phyloP scores from a whole-genome alignment of 2,329 filamentous ascomycete species.

The Ascochyta viciae-villosae region DNA sequence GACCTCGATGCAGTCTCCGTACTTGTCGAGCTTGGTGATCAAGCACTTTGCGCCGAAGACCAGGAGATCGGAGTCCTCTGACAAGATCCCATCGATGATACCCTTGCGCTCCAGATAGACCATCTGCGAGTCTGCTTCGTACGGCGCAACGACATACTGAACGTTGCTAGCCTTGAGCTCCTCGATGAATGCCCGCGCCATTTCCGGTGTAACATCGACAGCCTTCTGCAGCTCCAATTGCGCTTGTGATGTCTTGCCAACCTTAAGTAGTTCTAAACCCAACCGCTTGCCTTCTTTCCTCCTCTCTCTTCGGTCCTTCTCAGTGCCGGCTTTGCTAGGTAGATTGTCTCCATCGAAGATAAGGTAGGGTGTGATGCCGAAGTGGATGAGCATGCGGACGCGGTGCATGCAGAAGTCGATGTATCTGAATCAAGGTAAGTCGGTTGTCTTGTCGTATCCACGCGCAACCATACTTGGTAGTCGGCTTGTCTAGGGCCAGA shows the following conservation, averaged over 20 bases:
- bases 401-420: slow-evolving; percentile 89
- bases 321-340: slow-evolving; percentile 90
- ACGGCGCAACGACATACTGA: slow-evolving; percentile 91
- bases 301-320: slow-evolving; percentile 75
- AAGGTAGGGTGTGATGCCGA: slow-evolving; percentile 91
- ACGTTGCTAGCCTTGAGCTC: slow-evolving; percentile 82
- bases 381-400: slow-evolving; percentile 92
- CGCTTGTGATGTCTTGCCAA: slow-evolving; percentile 81
- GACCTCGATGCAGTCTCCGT: slow-evolving; percentile 92
- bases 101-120: slow-evolving; percentile 91
- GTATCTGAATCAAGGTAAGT: slow-evolving; percentile 65
- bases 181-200: slow-evolving; percentile 91
- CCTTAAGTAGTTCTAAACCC: slow-evolving; percentile 79
- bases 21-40: slow-evolving; percentile 91
- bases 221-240: slow-evolving; percentile 91
- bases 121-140: slow-evolving; percentile 96
- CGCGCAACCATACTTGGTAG: slow-evolving; percentile 71
- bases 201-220: slow-evolving; percentile 93
- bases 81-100: slow-evolving; percentile 84
- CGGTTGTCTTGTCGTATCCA: neutral
- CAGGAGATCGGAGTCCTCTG: slow-evolving; percentile 93
- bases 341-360: slow-evolving; percentile 96
- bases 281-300: slow-evolving; percentile 78
- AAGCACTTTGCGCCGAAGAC: slow-evolving; percentile 93
- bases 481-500: slow-evolving; percentile 86